Base-by-base conservation (phyloP, 176 grass and related monocot species). In the Oryza punctata region DNA sequence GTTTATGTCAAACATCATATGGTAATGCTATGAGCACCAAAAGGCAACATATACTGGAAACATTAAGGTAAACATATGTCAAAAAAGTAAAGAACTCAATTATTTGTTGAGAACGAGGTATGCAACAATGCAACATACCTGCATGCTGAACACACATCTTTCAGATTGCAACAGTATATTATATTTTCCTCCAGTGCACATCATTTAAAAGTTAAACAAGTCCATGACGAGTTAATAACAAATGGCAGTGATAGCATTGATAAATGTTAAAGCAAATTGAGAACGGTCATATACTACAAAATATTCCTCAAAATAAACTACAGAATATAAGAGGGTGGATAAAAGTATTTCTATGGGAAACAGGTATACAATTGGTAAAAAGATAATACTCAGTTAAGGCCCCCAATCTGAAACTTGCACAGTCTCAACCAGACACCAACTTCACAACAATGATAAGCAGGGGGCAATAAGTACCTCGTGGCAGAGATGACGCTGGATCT, bases 341-440 rank as follows among this genome's bases (percentile, higher is more conserved):
- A 9, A 41, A 35, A 21, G 7, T 44, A 40, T 30, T 75, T 75
- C 29, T n/a, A 44, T 60, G 33, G 15, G 33, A 86, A 65, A 30
- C 37, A 21, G 59, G 77, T 78, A 32, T 23, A 35, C 26, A 72
- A 35, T 65, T 25, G 0, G 63, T 59, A 82, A 19, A 35, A 19
- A 70, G 14, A 67, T n/a, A 52, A 47, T 54, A 73, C 25, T 14
- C 21, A 81, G 32, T 11, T 19, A 82, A 63, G 5, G 15, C 14
- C 29, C 21, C 78, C 61, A 44, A 73, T 29, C 44, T 2, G 24
- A 73, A 67, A 78, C 46, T 6, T 40, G 4, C 67, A 44, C 19
- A 88, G 66, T 11, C 71, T 97, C 74, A 97, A 71, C 94, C 94
- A 30, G 89, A 90, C 75, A 97, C 70, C 78, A 97, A 71, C 69